Evolutionary conservation across 768 basidiomycete genomes (phyloP).

Genomic region (Lactifluus rugatus): DNA sequence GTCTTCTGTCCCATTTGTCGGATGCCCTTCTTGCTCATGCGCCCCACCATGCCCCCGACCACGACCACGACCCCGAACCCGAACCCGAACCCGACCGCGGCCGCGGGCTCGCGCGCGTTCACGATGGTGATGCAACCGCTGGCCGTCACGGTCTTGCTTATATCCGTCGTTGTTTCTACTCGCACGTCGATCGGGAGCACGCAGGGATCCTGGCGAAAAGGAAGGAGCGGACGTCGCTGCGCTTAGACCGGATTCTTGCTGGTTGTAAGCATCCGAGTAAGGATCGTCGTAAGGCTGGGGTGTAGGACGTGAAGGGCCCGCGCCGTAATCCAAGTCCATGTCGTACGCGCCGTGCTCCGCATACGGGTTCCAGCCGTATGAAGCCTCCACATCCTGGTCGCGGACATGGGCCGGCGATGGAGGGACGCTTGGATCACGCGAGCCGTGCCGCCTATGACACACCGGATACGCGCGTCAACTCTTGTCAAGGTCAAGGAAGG

Average conservation of each 20-base stretch:
- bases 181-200: slow-evolving; percentile 13
- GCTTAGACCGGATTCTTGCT: slow-evolving; percentile 1
- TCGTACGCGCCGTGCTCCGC: slow-evolving; percentile 63
- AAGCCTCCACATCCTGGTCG: slow-evolving; percentile 44
- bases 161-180: slow-evolving; percentile 28
- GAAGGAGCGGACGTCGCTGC: not conserved
- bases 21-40: not conserved
- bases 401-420: slow-evolving; percentile 43
- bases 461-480: not conserved
- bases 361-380: slow-evolving; percentile 50
- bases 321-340: slow-evolving; percentile 38
- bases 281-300: slow-evolving; percentile 77
- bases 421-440: slow-evolving; percentile 36
- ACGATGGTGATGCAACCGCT: slow-evolving; percentile 23
- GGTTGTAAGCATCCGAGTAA: slow-evolving; percentile 34
- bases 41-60: slow-evolving; percentile 20
- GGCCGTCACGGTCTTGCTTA: slow-evolving; percentile 23
- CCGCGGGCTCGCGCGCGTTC: slow-evolving; percentile 12
- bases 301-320: slow-evolving; percentile 48
- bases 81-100: slow-evolving; percentile 27
- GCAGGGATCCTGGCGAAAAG: not conserved
- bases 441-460: slow-evolving; percentile 40
- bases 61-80: slow-evolving; percentile 19
- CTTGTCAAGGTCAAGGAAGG: not conserved
- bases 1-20: slow-evolving; percentile 22